These are phyloP conservation scores for Candida pseudoviswanathii DNA, from an alignment of 1,139 yeast genomes.

Conservation along the genomic window DNA sequence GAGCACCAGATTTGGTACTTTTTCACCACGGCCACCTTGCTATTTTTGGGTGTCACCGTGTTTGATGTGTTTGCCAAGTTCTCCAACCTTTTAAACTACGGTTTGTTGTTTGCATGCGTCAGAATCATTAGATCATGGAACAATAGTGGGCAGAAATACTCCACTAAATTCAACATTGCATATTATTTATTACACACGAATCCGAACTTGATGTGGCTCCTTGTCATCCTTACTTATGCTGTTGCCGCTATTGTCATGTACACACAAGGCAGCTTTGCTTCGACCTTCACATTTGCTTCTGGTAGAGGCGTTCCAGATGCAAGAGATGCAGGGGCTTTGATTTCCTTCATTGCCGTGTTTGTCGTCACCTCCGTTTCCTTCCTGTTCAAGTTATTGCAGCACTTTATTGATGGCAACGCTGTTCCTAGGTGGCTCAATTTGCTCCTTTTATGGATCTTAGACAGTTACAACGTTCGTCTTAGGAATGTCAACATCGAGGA, in stretches of 20 bases:
- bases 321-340: constrained; percentile 26
- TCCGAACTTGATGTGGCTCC: constrained; percentile 47
- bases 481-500: constrained; percentile 21
- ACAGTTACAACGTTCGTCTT: constrained; percentile 23
- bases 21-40: constrained; percentile 41
- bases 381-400: constrained; percentile 61
- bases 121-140: constrained; percentile 84
- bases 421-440: constrained; percentile 42
- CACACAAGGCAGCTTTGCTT: constrained; percentile 30
- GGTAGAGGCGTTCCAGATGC: constrained; percentile 10
- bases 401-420: constrained; percentile 53
- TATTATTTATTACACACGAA: constrained; percentile 44
- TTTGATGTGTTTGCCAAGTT: constrained; percentile 12
- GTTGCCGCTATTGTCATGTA: constrained; percentile 24
- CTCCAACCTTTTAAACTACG: constrained; percentile 18
- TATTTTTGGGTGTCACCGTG: constrained; percentile 17
- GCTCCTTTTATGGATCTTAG: constrained; percentile 34
- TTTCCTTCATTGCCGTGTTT: constrained; percentile 43
- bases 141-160: constrained; percentile 82
- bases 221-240: constrained; percentile 46
- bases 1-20: constrained; percentile 98
- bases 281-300: constrained; percentile 7
- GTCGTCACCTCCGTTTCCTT: constrained; percentile 43
- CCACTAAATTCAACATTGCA: constrained; percentile 47
- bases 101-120: constrained; percentile 41